A percentile compares a stretch with the other conserved stretches of the same genome.
These are phyloP conservation scores for Tolypocladium guangdongense DNA, from an alignment of 2,329 filamentous ascomycete genomes.

Conservation along the genomic window DNA sequence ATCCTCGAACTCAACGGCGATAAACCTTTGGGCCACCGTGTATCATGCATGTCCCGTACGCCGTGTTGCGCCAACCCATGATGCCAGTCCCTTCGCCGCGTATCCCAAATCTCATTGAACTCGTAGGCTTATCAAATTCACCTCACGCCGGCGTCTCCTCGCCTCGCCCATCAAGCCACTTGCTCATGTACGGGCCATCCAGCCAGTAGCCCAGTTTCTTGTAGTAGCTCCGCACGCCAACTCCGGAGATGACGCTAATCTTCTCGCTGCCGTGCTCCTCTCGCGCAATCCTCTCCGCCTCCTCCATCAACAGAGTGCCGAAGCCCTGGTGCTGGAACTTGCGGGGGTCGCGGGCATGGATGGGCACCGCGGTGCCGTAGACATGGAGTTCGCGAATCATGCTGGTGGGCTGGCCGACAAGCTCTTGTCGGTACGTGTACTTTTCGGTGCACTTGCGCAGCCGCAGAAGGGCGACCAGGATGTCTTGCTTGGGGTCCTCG, in stretches of 20 bases:
- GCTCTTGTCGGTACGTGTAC: slow-evolving; percentile 85
- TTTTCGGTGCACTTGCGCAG: slow-evolving; percentile 83
- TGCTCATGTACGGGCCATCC: slow-evolving; percentile 78
- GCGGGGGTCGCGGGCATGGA: slow-evolving; percentile 86
- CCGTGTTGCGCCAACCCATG: background rate
- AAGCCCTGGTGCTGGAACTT: slow-evolving; percentile 99
- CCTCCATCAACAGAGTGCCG: slow-evolving; percentile 92
- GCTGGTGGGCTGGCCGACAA: slow-evolving; percentile 77
- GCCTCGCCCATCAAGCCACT: slow-evolving; percentile 44
- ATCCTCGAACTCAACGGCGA: background rate
- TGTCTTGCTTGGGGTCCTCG: slow-evolving; percentile 97
- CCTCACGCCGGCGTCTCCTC: slow-evolving; percentile 5
- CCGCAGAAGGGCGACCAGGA: slow-evolving; percentile 81
- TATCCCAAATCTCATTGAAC: background rate
- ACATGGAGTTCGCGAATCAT: slow-evolving; percentile 92
- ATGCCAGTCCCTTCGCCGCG: background rate
- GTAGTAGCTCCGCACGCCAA: slow-evolving; percentile 93
- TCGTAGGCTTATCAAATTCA: background rate
- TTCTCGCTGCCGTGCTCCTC: slow-evolving; percentile 91
- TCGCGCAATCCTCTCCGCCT: slow-evolving; percentile 87
- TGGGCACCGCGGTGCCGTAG: slow-evolving; percentile 93
- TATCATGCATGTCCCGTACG: background rate
- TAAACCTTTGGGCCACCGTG: background rate
- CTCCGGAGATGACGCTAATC: slow-evolving; percentile 95
- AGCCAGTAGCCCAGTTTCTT: slow-evolving; percentile 85